phyloP scores from a whole-genome alignment of 2,329 filamentous ascomycete species.

The Diplodia mutila region DNA sequence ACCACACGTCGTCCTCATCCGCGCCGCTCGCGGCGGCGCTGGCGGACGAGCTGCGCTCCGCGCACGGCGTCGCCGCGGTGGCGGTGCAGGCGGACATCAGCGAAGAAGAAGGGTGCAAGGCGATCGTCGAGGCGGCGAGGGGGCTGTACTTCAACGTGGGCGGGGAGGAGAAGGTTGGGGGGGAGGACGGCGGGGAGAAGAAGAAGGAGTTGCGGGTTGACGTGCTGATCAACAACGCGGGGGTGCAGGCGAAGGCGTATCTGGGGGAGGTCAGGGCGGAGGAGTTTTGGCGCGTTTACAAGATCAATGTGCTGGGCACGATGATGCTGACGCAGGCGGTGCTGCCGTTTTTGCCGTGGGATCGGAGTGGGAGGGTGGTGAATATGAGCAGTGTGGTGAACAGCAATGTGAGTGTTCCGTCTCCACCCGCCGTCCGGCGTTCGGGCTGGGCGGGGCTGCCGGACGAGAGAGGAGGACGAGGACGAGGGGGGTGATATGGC shows the following conservation, averaged over 20 bases:
- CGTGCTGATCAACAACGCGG: slow-evolving; percentile 24
- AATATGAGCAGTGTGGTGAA: slow-evolving; percentile 16
- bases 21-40: not conserved
- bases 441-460: no score
- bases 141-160: not conserved
- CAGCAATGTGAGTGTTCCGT: not conserved
- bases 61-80: slow-evolving; percentile 18
- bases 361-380: slow-evolving; percentile 22
- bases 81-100: slow-evolving; percentile 23
- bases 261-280: not conserved
- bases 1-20: slow-evolving; percentile 14
- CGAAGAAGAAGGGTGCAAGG: slow-evolving; percentile 1
- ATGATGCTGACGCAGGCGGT: slow-evolving; percentile 19
- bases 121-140: slow-evolving; percentile 8
- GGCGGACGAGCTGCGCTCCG: not conserved
- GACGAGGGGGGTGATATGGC: no score
- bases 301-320: slow-evolving; percentile 26
- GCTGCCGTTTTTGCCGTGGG: slow-evolving; percentile 15
- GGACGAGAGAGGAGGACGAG: not conserved
- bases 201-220: slow-evolving; percentile 6
- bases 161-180: not conserved
- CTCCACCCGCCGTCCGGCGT: no score
- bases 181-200: no score
- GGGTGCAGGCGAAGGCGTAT: not conserved
- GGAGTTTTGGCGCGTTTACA: slow-evolving; percentile 17